These are phyloP conservation scores for Gleditsia sinensis DNA, from an alignment of 306 rosid genomes.

Conservation along the genomic window DNA sequence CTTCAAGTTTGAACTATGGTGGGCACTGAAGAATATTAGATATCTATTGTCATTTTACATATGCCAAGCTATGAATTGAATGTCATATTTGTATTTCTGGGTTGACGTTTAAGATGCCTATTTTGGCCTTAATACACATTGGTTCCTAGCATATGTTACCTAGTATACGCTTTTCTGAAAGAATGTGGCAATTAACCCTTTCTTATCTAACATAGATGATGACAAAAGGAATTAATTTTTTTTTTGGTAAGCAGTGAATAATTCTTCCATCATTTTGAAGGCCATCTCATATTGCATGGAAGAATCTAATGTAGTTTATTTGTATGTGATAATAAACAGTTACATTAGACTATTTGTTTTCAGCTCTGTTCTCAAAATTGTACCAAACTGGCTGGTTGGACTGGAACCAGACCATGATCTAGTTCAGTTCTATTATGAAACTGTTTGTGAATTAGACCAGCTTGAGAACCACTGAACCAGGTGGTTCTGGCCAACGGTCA, in stretches of 20 bases:
- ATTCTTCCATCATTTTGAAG: too few relatives aligned
- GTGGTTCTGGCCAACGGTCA: neutral
- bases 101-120: neutral
- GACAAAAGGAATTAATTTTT: neutral
- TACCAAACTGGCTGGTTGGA: too few relatives aligned
- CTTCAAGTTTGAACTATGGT: too few relatives aligned
- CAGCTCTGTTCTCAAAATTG: too few relatives aligned
- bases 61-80: too few relatives aligned
- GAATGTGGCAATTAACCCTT: neutral
- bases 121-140: neutral
- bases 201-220: conserved; percentile 17
- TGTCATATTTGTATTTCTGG: too few relatives aligned
- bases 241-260: too few relatives aligned
- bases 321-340: neutral
- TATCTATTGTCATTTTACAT: too few relatives aligned
- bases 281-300: neutral
- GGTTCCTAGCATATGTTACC: too few relatives aligned
- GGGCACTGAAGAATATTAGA: too few relatives aligned
- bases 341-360: neutral
- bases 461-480: neutral
- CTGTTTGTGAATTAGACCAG: neutral
- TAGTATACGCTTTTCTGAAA: too few relatives aligned
- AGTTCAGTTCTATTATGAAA: neutral
- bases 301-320: neutral
- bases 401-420: too few relatives aligned